Base-by-base conservation (phyloP, 2,329 filamentous ascomycete species). In the Plectosphaerella sp. region DNA sequence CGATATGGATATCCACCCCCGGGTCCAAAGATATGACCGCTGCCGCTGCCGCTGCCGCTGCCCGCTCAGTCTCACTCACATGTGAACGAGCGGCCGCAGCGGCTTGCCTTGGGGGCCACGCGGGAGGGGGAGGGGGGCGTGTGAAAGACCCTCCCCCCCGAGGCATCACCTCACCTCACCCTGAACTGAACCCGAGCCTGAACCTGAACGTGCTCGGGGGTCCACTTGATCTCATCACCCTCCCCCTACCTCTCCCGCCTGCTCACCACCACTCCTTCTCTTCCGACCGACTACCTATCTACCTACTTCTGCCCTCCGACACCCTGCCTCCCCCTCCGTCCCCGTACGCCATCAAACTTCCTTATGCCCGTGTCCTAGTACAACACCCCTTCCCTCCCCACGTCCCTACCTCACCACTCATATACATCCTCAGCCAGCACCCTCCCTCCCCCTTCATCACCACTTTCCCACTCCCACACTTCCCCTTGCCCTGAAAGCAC, bases 181-280 rank as follows among this genome's bases (percentile, higher is more conserved):
- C 22, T 22, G 22, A 22, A 22, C 22, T 33, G 8, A 33, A 9
- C 43, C 49, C 51, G 11, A 53, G 48, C 22, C 52, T 42, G 15
- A 41, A 33, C 45, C 41, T 16, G n/a, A 12, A 10, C 41, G 45
- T 52, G 48, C 53, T 37, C 41, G 54, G 53, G 55, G 54, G 51
- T 52, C 55, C 55, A 54, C 52, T 54, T 52, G 51, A 52, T 56
- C 50, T 54, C 53, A 55, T 54, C 47, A 48, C 39, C 35, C 20
- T 41, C 47, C 22, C 35, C 24, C 20, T 10, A n/a, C 41, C 8
- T 16, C 41, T 43, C 41, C 11, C 18, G 7, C 41, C 16, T 20
- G 16, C 41, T 18, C 10, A 18, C 18, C 16, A 16, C 10, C 16
- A n/a, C 39, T 43, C 41, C 10, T 20, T 16, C 41, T 41, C 37